These are phyloP conservation scores for Fusarium globosum DNA, from an alignment of 2,329 filamentous ascomycete species.

Conservation along the genomic window DNA sequence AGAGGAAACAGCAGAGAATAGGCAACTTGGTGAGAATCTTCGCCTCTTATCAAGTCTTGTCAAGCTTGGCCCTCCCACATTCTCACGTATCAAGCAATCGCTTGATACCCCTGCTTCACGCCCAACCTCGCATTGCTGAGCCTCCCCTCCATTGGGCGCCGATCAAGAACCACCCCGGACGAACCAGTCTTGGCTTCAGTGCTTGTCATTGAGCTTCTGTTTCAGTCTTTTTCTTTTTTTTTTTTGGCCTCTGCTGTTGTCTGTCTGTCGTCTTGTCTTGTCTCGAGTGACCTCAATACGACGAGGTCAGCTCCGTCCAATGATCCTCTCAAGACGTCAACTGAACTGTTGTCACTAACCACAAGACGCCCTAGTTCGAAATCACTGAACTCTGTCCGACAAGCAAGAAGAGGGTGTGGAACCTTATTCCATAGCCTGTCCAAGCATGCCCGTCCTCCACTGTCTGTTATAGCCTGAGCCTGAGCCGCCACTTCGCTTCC, in stretches of 20 bases:
- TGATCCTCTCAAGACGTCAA: slow-evolving; percentile 14
- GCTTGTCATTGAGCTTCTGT: slow-evolving; percentile 30
- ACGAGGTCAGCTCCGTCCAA: slow-evolving; percentile 6
- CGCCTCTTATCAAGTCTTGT: slow-evolving; percentile 17
- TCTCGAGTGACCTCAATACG: slow-evolving; percentile 8
- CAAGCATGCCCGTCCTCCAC: neutral
- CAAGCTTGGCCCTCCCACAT: slow-evolving; percentile 7
- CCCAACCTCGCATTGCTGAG: slow-evolving; percentile 36
- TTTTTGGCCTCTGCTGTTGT: neutral
- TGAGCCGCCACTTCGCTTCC: slow-evolving; percentile 36
- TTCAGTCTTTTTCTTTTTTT: neutral
- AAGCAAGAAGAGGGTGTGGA: slow-evolving; percentile 39
- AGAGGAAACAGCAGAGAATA: neutral
- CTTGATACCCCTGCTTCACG: slow-evolving; percentile 30
- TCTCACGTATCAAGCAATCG: slow-evolving; percentile 22
- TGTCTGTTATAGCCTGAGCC: slow-evolving; percentile 12
- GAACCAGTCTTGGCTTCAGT: slow-evolving; percentile 27
- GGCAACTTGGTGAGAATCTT: neutral
- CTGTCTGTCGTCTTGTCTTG: neutral
- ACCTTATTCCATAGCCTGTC: slow-evolving; percentile 39
- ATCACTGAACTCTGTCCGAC: slow-evolving; percentile 8
- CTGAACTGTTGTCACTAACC: slow-evolving; percentile 10
- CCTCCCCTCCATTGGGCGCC: slow-evolving; percentile 37
- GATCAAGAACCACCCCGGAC: slow-evolving; percentile 33
- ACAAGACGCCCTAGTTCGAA: slow-evolving; percentile 8